These are phyloP conservation scores for Didymella keratinophila DNA, from an alignment of 2,329 filamentous ascomycete genomes.

Conservation along the genomic window DNA sequence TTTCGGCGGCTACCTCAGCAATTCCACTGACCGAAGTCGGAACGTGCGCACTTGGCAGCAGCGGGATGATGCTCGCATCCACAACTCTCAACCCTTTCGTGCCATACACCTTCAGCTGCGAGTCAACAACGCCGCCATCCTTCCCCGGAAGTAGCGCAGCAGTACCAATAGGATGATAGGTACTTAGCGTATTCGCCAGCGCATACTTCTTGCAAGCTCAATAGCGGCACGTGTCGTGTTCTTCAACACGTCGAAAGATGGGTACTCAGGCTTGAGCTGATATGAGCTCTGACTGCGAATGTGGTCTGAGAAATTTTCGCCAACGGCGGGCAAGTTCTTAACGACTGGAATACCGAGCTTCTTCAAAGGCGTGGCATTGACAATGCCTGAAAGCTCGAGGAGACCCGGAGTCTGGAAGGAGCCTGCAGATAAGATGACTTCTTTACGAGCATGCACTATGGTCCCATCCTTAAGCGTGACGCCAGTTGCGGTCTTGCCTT, in stretches of 20 bases:
- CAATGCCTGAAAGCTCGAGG: constrained; percentile 40
- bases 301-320: constrained; percentile 47
- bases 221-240: constrained; percentile 48
- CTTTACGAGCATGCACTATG: constrained; percentile 39
- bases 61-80: constrained; percentile 41
- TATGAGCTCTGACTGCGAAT: constrained; percentile 39
- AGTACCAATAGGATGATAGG: constrained; percentile 49
- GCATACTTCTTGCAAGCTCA: constrained; percentile 45
- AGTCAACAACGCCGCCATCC: constrained; percentile 37
- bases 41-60: constrained; percentile 36
- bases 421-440: constrained; percentile 41
- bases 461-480: constrained; percentile 44
- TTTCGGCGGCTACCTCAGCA: constrained; percentile 37
- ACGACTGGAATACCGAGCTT: constrained; percentile 31
- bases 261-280: constrained; percentile 34
- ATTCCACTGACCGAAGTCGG: constrained; percentile 43
- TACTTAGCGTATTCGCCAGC: constrained; percentile 29
- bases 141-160: constrained; percentile 41
- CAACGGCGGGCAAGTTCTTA: constrained; percentile 32
- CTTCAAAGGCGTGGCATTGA: constrained; percentile 26
- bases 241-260: constrained; percentile 34
- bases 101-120: constrained; percentile 34
- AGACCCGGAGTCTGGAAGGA: constrained; percentile 37
- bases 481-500: constrained; percentile 38
- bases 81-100: constrained; percentile 35